Evolutionary conservation across 2,329 filamentous ascomycete genomes (phyloP), one percentile per base, ranked within the genome.

Genomic region (Aspergillus unguis): DNA sequence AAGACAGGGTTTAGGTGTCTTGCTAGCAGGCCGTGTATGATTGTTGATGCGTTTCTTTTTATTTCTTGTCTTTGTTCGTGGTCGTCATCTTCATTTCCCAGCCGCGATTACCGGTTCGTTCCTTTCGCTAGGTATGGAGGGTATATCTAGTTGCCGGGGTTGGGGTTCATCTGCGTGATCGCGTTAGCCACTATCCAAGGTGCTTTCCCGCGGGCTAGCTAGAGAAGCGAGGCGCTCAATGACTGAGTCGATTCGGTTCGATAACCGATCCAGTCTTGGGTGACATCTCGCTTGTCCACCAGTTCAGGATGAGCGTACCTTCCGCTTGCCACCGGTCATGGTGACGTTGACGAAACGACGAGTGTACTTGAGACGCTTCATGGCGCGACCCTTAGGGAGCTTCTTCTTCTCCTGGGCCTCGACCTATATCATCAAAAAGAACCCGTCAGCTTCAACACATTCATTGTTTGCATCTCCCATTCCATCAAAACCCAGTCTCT

Each of bases 321-420:
- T 96, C 79, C 92, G 85, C 92, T 97, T 97, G 81, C 92, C 92
- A 78, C 91, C 92, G 65, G 92, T 95, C 80, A 96, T 84, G 72
- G 90, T 94, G 75, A 97, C 91, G 81, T 97, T 96, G 68, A 97
- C 92, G 83, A 97, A 97, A 72, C 92, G 91, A 77, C 92, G 88
- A 69, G 90, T 96, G 85, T 96, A 96, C 77, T 85, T 86, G 76
- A 95, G 86, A 73, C 92, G 86, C 91, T 97, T 97, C 82, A 94
- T 90, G 68, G 92, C 92, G 74, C 92, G 91, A 74, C 92, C 92
- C 86, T 96, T 96, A 75, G 92, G 91, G 69, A 81, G 84, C 88
- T 97, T 96, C 80, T 88, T 82, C 87, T 96, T 96, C 87, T 96
- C 92, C 54, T 62, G 60, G 56, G 60, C 50, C 45, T 62, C 60